A percentile compares a stretch with the other conserved stretches of the same genome.
Evolutionary conservation across 2,329 filamentous ascomycete species (phyloP).

Genomic region (Penicillium sp.): DNA sequence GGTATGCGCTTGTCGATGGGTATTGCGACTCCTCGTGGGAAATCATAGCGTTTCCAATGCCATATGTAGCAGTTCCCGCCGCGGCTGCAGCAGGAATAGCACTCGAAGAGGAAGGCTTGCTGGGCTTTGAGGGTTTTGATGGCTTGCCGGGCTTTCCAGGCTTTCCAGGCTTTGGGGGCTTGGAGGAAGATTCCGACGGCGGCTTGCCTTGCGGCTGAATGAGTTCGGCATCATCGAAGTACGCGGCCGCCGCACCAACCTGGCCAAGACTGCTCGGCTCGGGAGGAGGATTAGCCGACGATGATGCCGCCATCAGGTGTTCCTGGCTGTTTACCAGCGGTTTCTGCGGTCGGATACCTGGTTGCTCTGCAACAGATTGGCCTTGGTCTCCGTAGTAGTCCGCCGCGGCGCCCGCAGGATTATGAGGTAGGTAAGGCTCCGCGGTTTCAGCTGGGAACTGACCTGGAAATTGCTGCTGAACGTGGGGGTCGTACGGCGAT

Average conservation of each 20-base stretch:
- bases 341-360: conserved; percentile 56
- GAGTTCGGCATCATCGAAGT: conserved; percentile 41
- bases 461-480: conserved; percentile 59
- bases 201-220: conserved; percentile 21
- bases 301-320: conserved; percentile 56
- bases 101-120: conserved; percentile 31
- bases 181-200: conserved; percentile 16
- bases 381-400: conserved; percentile 64
- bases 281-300: conserved; percentile 52
- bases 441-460: conserved; percentile 51
- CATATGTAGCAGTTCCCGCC: conserved; percentile 40
- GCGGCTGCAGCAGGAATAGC: conserved; percentile 30
- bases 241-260: conserved; percentile 55
- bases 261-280: conserved; percentile 56
- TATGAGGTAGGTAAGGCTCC: conserved; percentile 47
- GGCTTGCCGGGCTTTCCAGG: conserved; percentile 32
- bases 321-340: conserved; percentile 55
- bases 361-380: conserved; percentile 58
- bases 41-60: conserved; percentile 38
- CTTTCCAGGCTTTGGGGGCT: conserved; percentile 29
- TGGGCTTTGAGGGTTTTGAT: conserved; percentile 25
- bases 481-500: conserved; percentile 45
- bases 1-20: conserved; percentile 11
- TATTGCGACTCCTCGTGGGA: conserved; percentile 21
- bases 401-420: conserved; percentile 55